Percentiles rank a stretch among this genome's conserved stretches.
phyloP scores from a whole-genome alignment of 371 early-diverging fungal species.

The Zopfochytrium polystomum region DNA sequence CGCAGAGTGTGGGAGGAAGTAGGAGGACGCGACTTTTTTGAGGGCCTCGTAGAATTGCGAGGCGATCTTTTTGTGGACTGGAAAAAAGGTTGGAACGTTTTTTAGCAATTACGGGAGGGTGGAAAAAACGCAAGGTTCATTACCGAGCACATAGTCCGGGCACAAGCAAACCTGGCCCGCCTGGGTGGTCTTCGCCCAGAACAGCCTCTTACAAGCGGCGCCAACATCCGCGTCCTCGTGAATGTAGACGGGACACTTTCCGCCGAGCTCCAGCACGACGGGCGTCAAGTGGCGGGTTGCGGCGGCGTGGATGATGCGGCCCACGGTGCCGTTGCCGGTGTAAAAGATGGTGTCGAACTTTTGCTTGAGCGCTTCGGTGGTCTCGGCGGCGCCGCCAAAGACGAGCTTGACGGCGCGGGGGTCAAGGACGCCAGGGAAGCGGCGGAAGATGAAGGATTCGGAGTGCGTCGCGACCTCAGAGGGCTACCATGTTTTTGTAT shows the following conservation, averaged over 20 bases:
- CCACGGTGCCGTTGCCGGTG: slow-evolving; percentile 80
- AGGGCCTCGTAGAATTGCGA: slow-evolving; percentile 54
- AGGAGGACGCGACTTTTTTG: slow-evolving; percentile 46
- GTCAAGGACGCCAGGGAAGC: slow-evolving; percentile 75
- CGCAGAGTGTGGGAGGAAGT: slow-evolving; percentile 41
- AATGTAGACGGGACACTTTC: slow-evolving; percentile 80
- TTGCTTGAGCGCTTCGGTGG: slow-evolving; percentile 67
- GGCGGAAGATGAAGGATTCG: slow-evolving; percentile 59
- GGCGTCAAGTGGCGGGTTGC: slow-evolving; percentile 79
- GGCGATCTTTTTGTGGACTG: slow-evolving; percentile 56
- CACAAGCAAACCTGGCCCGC: slow-evolving; percentile 84
- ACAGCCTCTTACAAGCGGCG: slow-evolving; percentile 69
- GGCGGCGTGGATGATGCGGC: slow-evolving; percentile 65
- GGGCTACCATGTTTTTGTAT: slow-evolving; percentile 43
- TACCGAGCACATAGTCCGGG: slow-evolving; percentile 73
- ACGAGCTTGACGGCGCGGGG: slow-evolving; percentile 62
- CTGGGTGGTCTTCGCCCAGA: slow-evolving; percentile 81
- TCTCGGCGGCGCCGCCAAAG: slow-evolving; percentile 76
- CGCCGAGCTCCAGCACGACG: too few species aligned
- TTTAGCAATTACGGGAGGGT: neutral
- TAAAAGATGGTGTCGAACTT: slow-evolving; percentile 84
- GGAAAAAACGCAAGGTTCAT: neutral
- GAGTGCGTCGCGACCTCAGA: slow-evolving; percentile 79
- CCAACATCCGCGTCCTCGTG: slow-evolving; percentile 58
- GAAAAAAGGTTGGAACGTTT: slow-evolving; percentile 81